phyloP scores from a whole-genome alignment of 2,329 filamentous ascomycete species.

The Raffaelea arxii region DNA sequence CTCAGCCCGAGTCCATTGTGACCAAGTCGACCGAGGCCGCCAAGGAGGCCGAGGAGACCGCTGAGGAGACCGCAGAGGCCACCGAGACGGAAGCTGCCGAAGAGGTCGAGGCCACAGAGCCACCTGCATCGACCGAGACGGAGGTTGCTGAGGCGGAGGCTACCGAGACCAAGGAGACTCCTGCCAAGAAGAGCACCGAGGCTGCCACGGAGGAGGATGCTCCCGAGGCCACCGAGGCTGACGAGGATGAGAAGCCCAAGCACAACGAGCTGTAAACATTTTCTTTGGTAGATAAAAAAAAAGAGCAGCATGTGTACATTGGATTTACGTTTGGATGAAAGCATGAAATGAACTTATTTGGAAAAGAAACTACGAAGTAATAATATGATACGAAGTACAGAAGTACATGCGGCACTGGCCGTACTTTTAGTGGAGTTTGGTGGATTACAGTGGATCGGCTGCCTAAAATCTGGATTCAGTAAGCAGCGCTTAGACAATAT shows the following conservation, averaged over 20 bases:
- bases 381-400: too few species aligned
- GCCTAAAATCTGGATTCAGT: too few species aligned
- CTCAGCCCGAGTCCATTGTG: slow-evolving; percentile 36
- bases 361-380: too few species aligned
- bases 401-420: too few species aligned
- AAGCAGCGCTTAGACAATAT: too few species aligned
- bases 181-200: too few species aligned
- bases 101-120: slow-evolving; percentile 31
- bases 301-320: too few species aligned
- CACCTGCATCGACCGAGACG: slow-evolving; percentile 43
- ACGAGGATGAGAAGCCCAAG: slow-evolving; percentile 48
- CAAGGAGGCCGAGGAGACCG: slow-evolving; percentile 13
- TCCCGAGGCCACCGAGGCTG: slow-evolving; percentile 41
- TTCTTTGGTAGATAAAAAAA: neutral
- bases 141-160: slow-evolving; percentile 24
- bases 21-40: slow-evolving; percentile 26
- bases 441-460: too few species aligned
- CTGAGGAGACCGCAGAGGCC: slow-evolving; percentile 21
- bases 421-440: too few species aligned
- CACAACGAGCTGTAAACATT: slow-evolving; percentile 46
- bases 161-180: too few species aligned
- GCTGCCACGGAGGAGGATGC: slow-evolving; percentile 21
- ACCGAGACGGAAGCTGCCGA: slow-evolving; percentile 38
- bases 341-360: too few species aligned
- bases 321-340: too few species aligned